These are phyloP conservation scores for Leucocoprinus sp. DNA, from an alignment of 768 basidiomycete species.

Conservation along the genomic window DNA sequence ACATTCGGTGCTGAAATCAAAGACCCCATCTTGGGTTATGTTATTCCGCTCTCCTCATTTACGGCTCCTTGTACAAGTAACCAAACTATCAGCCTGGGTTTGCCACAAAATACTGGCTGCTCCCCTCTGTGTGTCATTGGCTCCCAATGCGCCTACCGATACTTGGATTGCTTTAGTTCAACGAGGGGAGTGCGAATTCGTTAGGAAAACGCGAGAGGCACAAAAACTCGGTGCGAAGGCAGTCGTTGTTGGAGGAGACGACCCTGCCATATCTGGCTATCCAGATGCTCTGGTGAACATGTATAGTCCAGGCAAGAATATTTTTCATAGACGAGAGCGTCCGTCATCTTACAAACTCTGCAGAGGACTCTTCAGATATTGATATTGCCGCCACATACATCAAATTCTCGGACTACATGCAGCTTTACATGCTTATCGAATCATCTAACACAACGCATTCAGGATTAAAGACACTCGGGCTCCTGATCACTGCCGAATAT, in stretches of 20 bases:
- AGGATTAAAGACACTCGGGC: constrained; percentile 64
- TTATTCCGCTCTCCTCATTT: constrained; percentile 63
- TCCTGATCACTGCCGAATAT: constrained; percentile 71
- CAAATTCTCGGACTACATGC: constrained; percentile 70
- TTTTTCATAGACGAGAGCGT: constrained; percentile 1
- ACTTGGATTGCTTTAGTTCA: constrained; percentile 90
- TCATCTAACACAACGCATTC: constrained; percentile 74
- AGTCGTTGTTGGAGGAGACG: constrained; percentile 86
- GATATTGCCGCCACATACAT: constrained; percentile 83
- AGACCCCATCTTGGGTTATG: constrained; percentile 63
- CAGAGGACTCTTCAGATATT: constrained; percentile 83
- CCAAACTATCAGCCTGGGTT: constrained; percentile 12
- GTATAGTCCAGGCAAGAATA: constrained; percentile 75
- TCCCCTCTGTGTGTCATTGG: constrained; percentile 57
- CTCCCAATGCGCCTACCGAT: constrained; percentile 51
- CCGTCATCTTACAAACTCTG: constrained; percentile 8
- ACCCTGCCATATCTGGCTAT: constrained; percentile 53
- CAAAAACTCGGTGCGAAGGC: constrained; percentile 73
- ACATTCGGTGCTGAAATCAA: constrained; percentile 69
- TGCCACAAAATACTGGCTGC: constrained; percentile 50
- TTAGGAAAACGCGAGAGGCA: constrained; percentile 75
- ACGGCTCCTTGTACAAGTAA: constrained; percentile 41
- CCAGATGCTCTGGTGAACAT: constrained; percentile 81
- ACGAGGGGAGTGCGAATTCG: constrained; percentile 85
- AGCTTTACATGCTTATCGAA: constrained; percentile 60